phyloP scores from a whole-genome alignment of 768 basidiomycete species.

The Auricularia cornea region DNA sequence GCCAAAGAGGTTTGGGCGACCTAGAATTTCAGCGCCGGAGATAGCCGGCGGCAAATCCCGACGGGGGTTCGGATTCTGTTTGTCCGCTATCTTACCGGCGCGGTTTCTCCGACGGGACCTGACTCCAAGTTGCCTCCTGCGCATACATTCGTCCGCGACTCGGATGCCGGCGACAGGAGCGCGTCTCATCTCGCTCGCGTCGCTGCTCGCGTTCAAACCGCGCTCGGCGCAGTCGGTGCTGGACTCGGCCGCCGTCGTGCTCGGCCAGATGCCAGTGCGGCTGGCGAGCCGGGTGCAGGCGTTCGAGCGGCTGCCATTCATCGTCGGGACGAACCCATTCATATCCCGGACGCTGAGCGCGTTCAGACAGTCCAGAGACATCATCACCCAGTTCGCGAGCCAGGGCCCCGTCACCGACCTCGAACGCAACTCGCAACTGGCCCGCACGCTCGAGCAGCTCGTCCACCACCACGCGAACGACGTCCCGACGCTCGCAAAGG shows the following conservation, averaged over 20 bases:
- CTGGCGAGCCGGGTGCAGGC: constrained; percentile 67
- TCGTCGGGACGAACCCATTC: constrained; percentile 84
- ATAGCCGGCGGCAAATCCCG: no score
- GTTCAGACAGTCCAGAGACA: constrained; percentile 61
- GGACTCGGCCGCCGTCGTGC: constrained; percentile 63
- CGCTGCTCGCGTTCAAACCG: background rate
- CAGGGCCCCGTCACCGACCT: constrained; percentile 43
- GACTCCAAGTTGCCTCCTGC: no score
- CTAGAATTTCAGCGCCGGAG: no score
- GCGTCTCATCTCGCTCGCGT: background rate
- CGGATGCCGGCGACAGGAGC: no score
- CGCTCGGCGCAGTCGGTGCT: constrained; percentile 48
- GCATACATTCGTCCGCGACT: no score
- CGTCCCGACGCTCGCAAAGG: constrained; percentile 85
- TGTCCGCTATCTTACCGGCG: no score
- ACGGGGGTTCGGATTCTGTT: no score
- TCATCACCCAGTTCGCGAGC: constrained; percentile 53
- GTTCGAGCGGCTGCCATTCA: constrained; percentile 72
- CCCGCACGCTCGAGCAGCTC: constrained; percentile 55
- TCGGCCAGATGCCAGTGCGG: constrained; percentile 69
- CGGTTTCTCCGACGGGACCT: background rate
- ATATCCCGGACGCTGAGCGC: constrained; percentile 62
- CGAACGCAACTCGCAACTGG: constrained; percentile 62
- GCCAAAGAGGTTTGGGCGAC: no score
- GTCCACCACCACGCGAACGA: constrained; percentile 79